Evolutionary conservation across 2,329 filamentous ascomycete genomes (phyloP), one percentile per base, ranked within the genome.

Genomic region (Ustulina deusta): DNA sequence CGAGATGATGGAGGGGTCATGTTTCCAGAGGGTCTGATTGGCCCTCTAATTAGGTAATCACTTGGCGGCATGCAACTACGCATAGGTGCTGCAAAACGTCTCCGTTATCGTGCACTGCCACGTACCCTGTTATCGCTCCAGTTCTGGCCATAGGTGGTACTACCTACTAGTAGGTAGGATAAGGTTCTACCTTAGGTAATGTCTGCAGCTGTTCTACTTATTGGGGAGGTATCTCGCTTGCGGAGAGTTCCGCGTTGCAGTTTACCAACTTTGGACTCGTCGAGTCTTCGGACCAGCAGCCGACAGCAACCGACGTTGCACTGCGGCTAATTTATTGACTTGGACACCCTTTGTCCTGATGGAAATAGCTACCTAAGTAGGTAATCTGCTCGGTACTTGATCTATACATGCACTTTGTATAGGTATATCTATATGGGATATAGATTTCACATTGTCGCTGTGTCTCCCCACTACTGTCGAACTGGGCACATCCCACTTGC

Each of bases 41-140:
- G 66, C 42, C 22, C 22, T 32, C 10, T 40, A n/a, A 20, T 54
- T 42, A 32, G 13, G 27, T 59, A 59, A 56, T 59, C 59, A 51
- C 48, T 56, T 57, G 51, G 63, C 63, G 17, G 27, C 36, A 63
- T 61, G 49, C 42, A 63, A n/a, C 40, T 44, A 46, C n/a, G 42
- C 11, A 20, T 22, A 46, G 42, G n/a, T 32, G 20, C 27, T 10
- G 34, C 10, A 4, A 15, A 10, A 32, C 29, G 46, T 51, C 25
- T 32, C 25, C 29, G 54, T 64, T 54, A 54, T 54, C 15, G 36
- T 63, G 29, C 40, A 46, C 34, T 59, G 55, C 49, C 62, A 54
- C 46, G 17, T 57, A 40, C 42, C 34, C 25, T 52, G 29, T 6
- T 52, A 10, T 34, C 27, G 49, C 27, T 34, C 5, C 25, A 27